Base-by-base conservation (phyloP, 495 filamentous ascomycete species). In the Podospora pseudoanserina region DNA sequence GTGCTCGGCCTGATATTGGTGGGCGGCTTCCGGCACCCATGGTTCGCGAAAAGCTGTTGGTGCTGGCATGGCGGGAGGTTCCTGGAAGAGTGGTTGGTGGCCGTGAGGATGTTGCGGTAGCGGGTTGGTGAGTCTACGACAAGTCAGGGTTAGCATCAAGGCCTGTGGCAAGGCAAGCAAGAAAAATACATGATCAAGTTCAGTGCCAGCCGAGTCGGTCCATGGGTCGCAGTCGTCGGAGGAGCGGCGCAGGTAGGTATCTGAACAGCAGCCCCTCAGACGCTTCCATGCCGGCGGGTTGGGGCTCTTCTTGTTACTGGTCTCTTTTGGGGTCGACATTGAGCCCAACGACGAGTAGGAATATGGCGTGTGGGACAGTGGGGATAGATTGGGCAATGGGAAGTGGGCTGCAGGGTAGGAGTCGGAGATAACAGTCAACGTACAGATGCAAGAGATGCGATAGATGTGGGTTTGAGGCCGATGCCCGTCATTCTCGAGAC, bases 1-100 rank as follows among this genome's bases (percentile, higher is more conserved):
- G 83, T 0, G 83, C 77, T 53, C 86, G 82, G 13, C 79, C 71
- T 60, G 79, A 75, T 20, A 76, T 78, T 7, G 82, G 76, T 7
- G 84, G 83, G 30, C 88, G 87, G 15, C 73, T 67, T 6, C 83
- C 81, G 18, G 84, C 78, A 0, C 88, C 86, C 18, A 89, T 71
- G 70, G 86, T 90, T 58, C 79, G 84, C 18, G 87, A 82, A 68
- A 86, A 88, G 67, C 78, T 77, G 67, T 62, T 71, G 3, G 69
- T 68, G 4, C 83, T 67, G 76, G 66, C 70, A 76, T 34, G 88
- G 58, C 23, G 72, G 78, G 64, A 39, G 13, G 66, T 23, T 44
- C 66, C 18, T 69, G 64, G 61, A 13, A 63, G 49, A 63, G 68
- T 75, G 9, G 71, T 67, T 13, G 64, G 34, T 16, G 64, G 61